Evolutionary conservation across 441 rosid species (phyloP).

Genomic region (Hura crepitans): DNA sequence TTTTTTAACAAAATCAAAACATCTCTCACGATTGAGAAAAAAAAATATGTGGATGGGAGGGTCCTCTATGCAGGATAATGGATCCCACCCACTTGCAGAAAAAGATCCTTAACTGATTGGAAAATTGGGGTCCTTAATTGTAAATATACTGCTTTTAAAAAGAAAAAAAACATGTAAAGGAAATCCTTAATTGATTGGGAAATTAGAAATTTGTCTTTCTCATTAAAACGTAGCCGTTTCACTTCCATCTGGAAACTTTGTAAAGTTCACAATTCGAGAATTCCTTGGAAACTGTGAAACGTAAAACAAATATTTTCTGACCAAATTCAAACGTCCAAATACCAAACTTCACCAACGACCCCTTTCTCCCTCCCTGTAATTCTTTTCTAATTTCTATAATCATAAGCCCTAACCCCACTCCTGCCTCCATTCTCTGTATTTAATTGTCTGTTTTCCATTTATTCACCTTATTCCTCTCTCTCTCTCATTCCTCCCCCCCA

Average conservation of each 20-base stretch:
- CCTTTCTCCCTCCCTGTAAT: neutral
- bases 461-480: neutral
- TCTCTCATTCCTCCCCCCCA: neutral
- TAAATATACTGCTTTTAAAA: no score
- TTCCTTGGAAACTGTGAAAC: conserved; percentile 11
- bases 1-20: no score
- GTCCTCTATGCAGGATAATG: no score
- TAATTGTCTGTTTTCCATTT: neutral
- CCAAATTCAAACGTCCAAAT: neutral
- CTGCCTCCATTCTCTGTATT: neutral
- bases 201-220: no score
- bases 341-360: neutral
- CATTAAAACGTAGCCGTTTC: neutral
- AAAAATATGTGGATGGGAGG: no score
- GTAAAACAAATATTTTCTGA: no score
- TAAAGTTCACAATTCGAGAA: neutral
- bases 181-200: no score
- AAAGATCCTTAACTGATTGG: no score
- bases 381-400: neutral
- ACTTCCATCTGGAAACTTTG: neutral
- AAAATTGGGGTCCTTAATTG: no score
- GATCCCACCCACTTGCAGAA: no score
- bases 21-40: no score
- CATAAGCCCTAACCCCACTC: neutral
- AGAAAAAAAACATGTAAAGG: no score